phyloP scores from a whole-genome alignment of 2,329 filamentous ascomycete species.

The Grosmannia penicillata region DNA sequence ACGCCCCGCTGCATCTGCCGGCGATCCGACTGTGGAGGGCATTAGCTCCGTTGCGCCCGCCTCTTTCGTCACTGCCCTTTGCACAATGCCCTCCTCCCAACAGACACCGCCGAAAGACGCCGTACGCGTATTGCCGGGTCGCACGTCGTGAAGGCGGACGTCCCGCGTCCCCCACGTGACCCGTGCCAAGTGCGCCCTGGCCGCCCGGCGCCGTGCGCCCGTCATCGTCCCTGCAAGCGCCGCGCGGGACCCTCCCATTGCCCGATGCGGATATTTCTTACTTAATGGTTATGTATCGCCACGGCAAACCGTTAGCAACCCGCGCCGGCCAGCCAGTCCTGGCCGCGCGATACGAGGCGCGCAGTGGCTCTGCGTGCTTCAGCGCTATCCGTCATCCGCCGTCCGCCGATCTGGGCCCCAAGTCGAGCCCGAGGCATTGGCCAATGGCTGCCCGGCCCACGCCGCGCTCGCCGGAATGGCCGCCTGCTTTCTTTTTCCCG shows the following conservation, averaged over 20 bases:
- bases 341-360: conserved; percentile 10
- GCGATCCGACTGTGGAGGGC: conserved; percentile 3
- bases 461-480: no score
- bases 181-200: neutral
- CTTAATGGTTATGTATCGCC: conserved; percentile 12
- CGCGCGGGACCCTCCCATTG: conserved; percentile 1
- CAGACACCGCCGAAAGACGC: no score
- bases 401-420: neutral
- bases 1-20: neutral
- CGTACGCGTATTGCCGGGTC: no score
- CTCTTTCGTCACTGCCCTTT: neutral
- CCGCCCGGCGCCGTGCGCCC: neutral
- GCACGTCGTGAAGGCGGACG: no score
- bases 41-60: conserved; percentile 1
- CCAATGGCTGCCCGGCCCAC: conserved; percentile 3
- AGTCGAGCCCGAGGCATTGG: conserved; percentile 6
- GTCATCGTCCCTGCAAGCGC: neutral
- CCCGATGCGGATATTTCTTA: conserved; percentile 10
- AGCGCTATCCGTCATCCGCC: no score
- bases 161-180: neutral
- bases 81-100: no score
- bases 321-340: conserved; percentile 6
- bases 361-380: no score
- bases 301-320: conserved; percentile 9
- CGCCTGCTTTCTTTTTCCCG: no score